These are phyloP conservation scores for Paramyrothecium roridum DNA, from an alignment of 2,329 filamentous ascomycete species.

Conservation along the genomic window DNA sequence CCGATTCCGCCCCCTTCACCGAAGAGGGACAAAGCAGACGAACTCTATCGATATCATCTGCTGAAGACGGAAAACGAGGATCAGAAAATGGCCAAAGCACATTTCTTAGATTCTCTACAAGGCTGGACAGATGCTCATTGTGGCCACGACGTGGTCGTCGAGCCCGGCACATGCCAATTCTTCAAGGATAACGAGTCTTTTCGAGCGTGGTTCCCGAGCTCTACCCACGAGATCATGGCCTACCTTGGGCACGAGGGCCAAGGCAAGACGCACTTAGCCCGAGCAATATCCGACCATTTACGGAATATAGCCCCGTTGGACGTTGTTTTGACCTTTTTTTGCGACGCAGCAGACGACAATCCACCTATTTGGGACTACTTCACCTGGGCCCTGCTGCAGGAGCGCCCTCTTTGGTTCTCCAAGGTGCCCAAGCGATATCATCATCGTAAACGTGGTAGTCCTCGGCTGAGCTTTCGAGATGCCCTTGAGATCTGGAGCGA, in stretches of 20 bases:
- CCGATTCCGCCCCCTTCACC: neutral
- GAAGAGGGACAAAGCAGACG: neutral
- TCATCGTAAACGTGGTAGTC: constrained; percentile 1
- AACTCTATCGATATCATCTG: neutral
- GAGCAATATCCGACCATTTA: constrained; percentile 12
- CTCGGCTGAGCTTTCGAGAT: constrained; percentile 4
- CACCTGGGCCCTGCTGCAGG: constrained; percentile 11
- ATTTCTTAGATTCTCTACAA: constrained; percentile 9
- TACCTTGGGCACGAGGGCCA: constrained; percentile 10
- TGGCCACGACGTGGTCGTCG: constrained; percentile 6
- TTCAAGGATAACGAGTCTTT: constrained; percentile 9
- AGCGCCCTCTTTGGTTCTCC: constrained; percentile 10
- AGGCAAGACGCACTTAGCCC: constrained; percentile 18
- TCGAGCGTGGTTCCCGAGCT: constrained; percentile 11
- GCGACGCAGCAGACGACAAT: constrained; percentile 8
- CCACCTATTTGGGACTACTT: constrained; percentile 16
- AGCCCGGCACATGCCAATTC: constrained; percentile 14
- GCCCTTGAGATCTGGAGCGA: constrained; percentile 14
- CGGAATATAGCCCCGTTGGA: constrained; percentile 4
- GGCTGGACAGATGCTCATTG: constrained; percentile 10
- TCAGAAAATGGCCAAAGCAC: neutral
- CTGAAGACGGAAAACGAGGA: constrained; percentile 2
- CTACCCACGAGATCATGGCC: constrained; percentile 7
- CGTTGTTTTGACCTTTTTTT: constrained; percentile 16
- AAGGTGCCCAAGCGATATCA: constrained; percentile 7